Conservation (phyloP, 345 rosid species). For the Syzygium jambos region DNA sequence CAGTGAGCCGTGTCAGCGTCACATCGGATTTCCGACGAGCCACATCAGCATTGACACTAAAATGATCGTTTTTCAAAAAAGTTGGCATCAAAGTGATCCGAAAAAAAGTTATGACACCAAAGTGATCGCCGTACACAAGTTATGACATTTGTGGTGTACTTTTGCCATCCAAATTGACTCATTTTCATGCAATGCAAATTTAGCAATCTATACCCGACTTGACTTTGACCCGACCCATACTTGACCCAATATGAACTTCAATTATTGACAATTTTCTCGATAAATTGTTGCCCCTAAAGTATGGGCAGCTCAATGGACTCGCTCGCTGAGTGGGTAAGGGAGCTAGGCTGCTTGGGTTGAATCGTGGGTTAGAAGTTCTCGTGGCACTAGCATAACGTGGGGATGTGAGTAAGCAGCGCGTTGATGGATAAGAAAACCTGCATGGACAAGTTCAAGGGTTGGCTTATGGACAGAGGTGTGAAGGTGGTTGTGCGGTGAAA, state of each 20-base stretch:
- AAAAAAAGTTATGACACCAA: too few species aligned
- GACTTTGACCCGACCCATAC: background rate
- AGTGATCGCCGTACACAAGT: too few species aligned
- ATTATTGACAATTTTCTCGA: background rate
- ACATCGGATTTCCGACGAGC: too few species aligned
- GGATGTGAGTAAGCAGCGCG: background rate
- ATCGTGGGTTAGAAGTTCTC: background rate
- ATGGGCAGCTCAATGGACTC: background rate
- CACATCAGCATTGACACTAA: too few species aligned
- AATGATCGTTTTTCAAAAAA: too few species aligned
- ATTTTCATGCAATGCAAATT: background rate
- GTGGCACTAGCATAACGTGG: background rate
- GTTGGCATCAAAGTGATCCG: too few species aligned
- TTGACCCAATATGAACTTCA: background rate
- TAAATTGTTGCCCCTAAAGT: background rate
- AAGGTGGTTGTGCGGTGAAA: background rate
- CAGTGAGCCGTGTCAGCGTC: too few species aligned
- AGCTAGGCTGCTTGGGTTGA: background rate
- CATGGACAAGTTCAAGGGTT: background rate
- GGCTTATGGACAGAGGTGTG: background rate
- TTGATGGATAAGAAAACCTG: background rate
- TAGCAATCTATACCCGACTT: background rate
- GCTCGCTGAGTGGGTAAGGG: rapidly evolving
- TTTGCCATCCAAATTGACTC: rapidly evolving
- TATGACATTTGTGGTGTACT: too few species aligned